Evolutionary conservation across 2,329 filamentous ascomycete species (phyloP).

Genomic region (Elsinoe perseae): DNA sequence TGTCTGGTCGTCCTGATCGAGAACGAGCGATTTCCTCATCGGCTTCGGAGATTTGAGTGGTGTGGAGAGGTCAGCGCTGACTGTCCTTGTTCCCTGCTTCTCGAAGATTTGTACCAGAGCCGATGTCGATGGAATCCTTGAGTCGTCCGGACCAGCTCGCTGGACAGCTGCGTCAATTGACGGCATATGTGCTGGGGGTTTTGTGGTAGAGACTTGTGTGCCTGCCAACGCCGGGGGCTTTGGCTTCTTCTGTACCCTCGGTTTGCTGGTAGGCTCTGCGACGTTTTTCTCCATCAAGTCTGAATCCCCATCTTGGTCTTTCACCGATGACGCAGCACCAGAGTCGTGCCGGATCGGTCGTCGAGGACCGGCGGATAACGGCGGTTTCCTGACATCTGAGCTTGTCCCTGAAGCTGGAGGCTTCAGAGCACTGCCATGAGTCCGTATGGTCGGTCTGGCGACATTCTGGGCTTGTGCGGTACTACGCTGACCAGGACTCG

Average conservation of each 20-base stretch:
- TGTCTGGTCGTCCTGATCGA: conserved; percentile 13
- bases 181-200: not conserved
- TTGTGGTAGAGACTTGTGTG: not conserved
- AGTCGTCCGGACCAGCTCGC: conserved; percentile 41
- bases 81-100: conserved; percentile 31
- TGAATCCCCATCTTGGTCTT: not conserved
- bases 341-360: conserved; percentile 13
- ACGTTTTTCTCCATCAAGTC: not conserved
- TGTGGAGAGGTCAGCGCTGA: conserved; percentile 24
- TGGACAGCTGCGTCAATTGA: conserved; percentile 4
- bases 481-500: not conserved
- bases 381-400: not conserved
- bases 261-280: not conserved
- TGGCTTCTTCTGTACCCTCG: conserved; percentile 10
- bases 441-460: not conserved
- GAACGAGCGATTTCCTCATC: conserved; percentile 20
- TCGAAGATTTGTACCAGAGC: conserved; percentile 65
- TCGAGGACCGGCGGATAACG: not conserved
- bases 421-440: not conserved
- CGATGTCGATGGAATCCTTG: conserved; percentile 53
- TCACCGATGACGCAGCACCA: not conserved
- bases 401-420: not conserved
- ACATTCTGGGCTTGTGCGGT: not conserved
- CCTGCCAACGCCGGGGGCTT: not conserved
- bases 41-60: conserved; percentile 38